Evolutionary conservation across 106 monocot species (phyloP).

Genomic region (Platanthera guangdongensis): DNA sequence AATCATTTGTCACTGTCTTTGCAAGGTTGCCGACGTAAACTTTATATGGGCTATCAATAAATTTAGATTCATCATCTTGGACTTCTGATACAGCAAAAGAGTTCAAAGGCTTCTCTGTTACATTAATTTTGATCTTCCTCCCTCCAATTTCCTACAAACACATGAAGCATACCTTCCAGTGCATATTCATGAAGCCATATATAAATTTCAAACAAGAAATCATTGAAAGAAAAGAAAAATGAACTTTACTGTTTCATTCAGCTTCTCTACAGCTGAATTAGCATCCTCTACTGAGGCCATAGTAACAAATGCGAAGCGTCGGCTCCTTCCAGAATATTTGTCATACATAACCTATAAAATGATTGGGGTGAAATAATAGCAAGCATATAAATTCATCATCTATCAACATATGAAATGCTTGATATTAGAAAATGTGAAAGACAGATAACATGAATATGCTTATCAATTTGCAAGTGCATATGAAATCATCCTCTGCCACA

Average conservation of each 20-base stretch:
- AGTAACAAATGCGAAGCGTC: conserved; percentile 90
- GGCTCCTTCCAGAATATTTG: conserved; percentile 82
- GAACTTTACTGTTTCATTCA: conserved; percentile 61
- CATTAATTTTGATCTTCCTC: conserved; percentile 89
- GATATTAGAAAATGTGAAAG: too few relatives aligned
- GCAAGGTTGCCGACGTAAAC: conserved; percentile 93
- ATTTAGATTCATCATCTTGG: conserved; percentile 66
- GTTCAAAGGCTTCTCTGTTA: conserved; percentile 77
- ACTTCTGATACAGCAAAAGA: conserved; percentile 33
- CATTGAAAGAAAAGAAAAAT: not conserved
- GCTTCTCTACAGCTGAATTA: conserved; percentile 70
- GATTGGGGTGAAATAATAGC: not conserved
- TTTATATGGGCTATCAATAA: conserved; percentile 85
- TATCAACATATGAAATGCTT: too few relatives aligned
- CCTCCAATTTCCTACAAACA: conserved; percentile 74
- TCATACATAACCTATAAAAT: conserved; percentile 83
- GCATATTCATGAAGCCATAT: not conserved
- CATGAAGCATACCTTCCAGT: not conserved
- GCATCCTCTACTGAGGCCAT: conserved; percentile 80
- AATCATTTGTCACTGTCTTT: conserved; percentile 67
- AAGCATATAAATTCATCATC: too few relatives aligned
- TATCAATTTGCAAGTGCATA: too few relatives aligned
- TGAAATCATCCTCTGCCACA: too few relatives aligned
- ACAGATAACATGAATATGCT: too few relatives aligned
- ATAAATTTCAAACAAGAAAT: not conserved